Evolutionary conservation across 306 rosid species (phyloP).

Genomic region (Quillaja saponaria): DNA sequence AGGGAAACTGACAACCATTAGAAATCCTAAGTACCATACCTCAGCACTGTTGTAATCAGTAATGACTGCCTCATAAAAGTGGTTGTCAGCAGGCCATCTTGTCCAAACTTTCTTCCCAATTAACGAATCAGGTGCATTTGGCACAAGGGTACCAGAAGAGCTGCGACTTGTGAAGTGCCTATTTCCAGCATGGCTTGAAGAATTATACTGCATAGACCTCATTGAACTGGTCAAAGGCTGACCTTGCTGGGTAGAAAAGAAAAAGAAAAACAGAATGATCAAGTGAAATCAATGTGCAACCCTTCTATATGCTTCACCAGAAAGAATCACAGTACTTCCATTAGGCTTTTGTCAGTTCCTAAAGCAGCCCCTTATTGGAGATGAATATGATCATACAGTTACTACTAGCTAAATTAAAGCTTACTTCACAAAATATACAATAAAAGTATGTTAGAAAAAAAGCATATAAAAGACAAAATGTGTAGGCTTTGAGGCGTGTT

Average conservation of each 20-base stretch:
- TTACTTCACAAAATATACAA: slow-evolving; percentile 21
- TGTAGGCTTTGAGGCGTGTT: too few species aligned
- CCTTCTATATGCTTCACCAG: neutral
- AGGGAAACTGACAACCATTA: slow-evolving; percentile 8
- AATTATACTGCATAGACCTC: slow-evolving; percentile 54
- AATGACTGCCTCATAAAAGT: slow-evolving; percentile 87
- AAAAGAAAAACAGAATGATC: neutral
- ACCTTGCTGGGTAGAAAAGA: slow-evolving; percentile 40
- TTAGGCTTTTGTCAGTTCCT: neutral
- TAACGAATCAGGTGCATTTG: slow-evolving; percentile 59
- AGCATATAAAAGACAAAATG: too few species aligned
- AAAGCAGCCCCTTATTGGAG: slow-evolving; percentile 36
- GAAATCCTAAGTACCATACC: slow-evolving; percentile 42
- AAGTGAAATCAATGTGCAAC: neutral
- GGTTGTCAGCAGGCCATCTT: slow-evolving; percentile 94
- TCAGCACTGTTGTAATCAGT: slow-evolving; percentile 71
- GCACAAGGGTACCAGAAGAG: slow-evolving; percentile 51
- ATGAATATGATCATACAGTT: slow-evolving; percentile 4
- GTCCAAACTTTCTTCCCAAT: slow-evolving; percentile 93
- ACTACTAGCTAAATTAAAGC: slow-evolving; percentile 23
- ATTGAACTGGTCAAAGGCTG: slow-evolving; percentile 61
- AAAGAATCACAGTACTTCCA: neutral
- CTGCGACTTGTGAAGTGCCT: slow-evolving; percentile 61
- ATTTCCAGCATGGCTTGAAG: slow-evolving; percentile 52
- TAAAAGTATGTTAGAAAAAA: too few species aligned